Conservation (phyloP, 352 stramenopile species). For the Phytophthora uliginosa region DNA sequence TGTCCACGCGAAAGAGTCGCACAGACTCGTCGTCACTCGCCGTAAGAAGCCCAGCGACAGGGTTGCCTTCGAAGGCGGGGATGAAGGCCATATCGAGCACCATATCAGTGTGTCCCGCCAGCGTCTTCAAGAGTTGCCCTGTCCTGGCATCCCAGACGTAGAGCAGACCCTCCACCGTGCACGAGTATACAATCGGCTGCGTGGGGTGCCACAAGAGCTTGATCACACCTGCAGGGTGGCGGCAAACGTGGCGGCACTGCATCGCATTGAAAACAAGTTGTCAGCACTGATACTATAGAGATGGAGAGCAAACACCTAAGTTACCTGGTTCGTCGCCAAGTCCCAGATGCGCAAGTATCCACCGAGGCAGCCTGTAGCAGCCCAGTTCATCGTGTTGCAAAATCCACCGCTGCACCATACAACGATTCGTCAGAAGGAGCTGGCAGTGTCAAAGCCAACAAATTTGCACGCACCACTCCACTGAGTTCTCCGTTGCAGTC, state of each 20-base stretch:
- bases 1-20: slow-evolving; percentile 74
- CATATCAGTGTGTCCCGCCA: slow-evolving; percentile 94
- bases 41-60: slow-evolving; percentile 74
- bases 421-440: slow-evolving; percentile 15
- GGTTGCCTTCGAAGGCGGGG: slow-evolving; percentile 46
- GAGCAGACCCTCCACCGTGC: slow-evolving; percentile 90
- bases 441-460: not conserved
- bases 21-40: slow-evolving; percentile 87
- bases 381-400: slow-evolving; percentile 95
- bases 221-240: slow-evolving; percentile 91
- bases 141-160: slow-evolving; percentile 94
- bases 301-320: not conserved
- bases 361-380: slow-evolving; percentile 95
- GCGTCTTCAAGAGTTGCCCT: slow-evolving; percentile 76
- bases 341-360: slow-evolving; percentile 98
- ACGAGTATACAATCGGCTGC: slow-evolving; percentile 88
- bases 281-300: slow-evolving; percentile 7
- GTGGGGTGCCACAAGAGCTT: slow-evolving; percentile 93
- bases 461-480: slow-evolving; percentile 75
- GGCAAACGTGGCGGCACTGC: slow-evolving; percentile 89
- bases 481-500: slow-evolving; percentile 79
- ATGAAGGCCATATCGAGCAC: slow-evolving; percentile 92
- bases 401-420: slow-evolving; percentile 89
- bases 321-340: slow-evolving; percentile 86
- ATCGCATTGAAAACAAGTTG: slow-evolving; percentile 12